Percentiles rank a stretch among this genome's conserved stretches.
Evolutionary conservation across 305 asterid species (phyloP).

Genomic region (Galium porrigens): DNA sequence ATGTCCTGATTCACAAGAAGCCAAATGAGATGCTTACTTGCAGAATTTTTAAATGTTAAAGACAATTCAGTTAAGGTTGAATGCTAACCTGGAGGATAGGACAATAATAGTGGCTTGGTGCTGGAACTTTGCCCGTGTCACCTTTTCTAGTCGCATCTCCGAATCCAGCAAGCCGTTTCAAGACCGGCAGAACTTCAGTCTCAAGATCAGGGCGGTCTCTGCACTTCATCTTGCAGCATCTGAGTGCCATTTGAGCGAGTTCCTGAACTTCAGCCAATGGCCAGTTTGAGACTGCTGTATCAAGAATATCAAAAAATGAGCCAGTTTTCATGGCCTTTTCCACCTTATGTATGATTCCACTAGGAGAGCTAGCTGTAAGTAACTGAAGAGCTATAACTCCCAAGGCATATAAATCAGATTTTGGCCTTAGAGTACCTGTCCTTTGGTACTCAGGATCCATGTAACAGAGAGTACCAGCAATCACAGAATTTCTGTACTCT

Average conservation of each 20-base stretch:
- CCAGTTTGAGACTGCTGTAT: slow-evolving; percentile 53
- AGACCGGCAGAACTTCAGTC: slow-evolving; percentile 52
- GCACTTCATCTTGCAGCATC: slow-evolving; percentile 63
- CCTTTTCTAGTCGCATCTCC: slow-evolving; percentile 30
- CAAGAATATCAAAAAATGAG: slow-evolving; percentile 38
- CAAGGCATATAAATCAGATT: slow-evolving; percentile 75
- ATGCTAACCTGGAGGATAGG: slow-evolving; percentile 65
- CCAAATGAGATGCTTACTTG: slow-evolving; percentile 16
- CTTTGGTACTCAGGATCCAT: slow-evolving; percentile 88
- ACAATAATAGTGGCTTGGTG: slow-evolving; percentile 62
- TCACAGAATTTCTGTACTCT: slow-evolving; percentile 52
- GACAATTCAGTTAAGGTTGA: neutral
- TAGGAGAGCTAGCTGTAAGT: slow-evolving; percentile 49
- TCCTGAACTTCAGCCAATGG: slow-evolving; percentile 55
- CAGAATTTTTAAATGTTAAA: neutral
- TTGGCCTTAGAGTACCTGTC: slow-evolving; percentile 77
- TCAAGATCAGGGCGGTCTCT: slow-evolving; percentile 89
- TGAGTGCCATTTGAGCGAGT: slow-evolving; percentile 46
- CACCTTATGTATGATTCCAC: slow-evolving; percentile 45
- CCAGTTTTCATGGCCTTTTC: slow-evolving; percentile 48
- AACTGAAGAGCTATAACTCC: slow-evolving; percentile 69
- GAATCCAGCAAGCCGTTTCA: slow-evolving; percentile 50
- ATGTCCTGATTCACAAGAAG: slow-evolving; percentile 44
- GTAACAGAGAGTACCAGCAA: slow-evolving; percentile 72
- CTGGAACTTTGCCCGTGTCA: slow-evolving; percentile 20